Evolutionary conservation across 257 asterid species (phyloP), one percentile per base, ranked within the genome.

Genomic region (Nemophila menziesii): DNA sequence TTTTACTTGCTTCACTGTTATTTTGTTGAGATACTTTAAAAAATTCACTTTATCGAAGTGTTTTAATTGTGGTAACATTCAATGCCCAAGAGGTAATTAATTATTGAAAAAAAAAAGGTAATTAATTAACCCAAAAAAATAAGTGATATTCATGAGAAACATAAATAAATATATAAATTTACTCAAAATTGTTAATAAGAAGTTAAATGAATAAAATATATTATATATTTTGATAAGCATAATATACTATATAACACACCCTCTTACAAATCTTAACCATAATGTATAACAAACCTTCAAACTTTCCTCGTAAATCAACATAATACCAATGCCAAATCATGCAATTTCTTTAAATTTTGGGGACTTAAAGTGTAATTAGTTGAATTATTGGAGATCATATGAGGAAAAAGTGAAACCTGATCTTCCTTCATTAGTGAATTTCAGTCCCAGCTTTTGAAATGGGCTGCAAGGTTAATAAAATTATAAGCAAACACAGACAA

Each of bases 361-460:
- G 29, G 18, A 16, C 53, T 19, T 22, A 40, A 48, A 17, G 11
- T 38, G 5, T 8, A 11, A 36, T 49, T 21, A 53, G 17, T 45
- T 2, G 33, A 38, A 19, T 68, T 60, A 89, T 56, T 84, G 94
- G 80, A 89, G 56, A 74, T 90, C 93, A 26, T 90, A 90, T 10
- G 92, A 60, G 36, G 96, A 77, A 66, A 78, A 90, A 61, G 92
- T 75, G 80, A 64, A 90, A 49, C 96, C 96, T 8, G 72, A 63
- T 55, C 93, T 57, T 56, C 94, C 96, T 15, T 78, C 85, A n/a
- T 71, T 85, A 20, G 83, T 75, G 45, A 87, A 68, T 65, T 84
- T 77, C 64, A 90, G 60, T 55, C 85, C 96, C 74, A 90, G 51
- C 69, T 90, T 90, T 68, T 90, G 94, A 50, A 85, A 90, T 54